Evolutionary conservation across 768 basidiomycete genomes (phyloP).

Genomic region (Pulveroboletus sp.): DNA sequence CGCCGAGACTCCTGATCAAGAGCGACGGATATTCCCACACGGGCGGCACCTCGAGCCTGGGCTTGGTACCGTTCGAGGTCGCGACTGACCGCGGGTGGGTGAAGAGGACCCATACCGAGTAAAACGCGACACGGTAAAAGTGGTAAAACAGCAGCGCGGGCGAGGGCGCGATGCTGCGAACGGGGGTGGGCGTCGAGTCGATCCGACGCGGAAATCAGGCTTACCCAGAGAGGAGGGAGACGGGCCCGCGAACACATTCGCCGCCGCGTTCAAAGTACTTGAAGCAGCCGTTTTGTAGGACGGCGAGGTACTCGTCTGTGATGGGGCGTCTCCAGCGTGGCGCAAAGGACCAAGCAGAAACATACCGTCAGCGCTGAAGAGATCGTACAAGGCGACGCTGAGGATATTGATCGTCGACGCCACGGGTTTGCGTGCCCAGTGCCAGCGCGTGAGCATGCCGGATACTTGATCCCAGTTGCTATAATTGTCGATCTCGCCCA

Average conservation of each 20-base stretch:
- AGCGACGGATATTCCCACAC: slow-evolving; percentile 68
- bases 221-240: slow-evolving; percentile 84
- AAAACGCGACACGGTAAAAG: slow-evolving; percentile 95
- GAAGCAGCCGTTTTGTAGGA: slow-evolving; percentile 84
- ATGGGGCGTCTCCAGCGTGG: slow-evolving; percentile 1
- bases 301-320: slow-evolving; percentile 55
- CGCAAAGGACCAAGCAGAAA: slow-evolving; percentile 8
- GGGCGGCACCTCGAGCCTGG: slow-evolving; percentile 38
- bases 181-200: too few relatives aligned
- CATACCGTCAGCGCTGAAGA: slow-evolving; percentile 92
- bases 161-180: slow-evolving; percentile 68
- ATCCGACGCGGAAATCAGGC: too few relatives aligned
- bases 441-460: slow-evolving; percentile 63
- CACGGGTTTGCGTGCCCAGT: slow-evolving; percentile 82
- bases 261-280: slow-evolving; percentile 96
- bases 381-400: slow-evolving; percentile 87
- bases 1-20: slow-evolving; percentile 54
- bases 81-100: slow-evolving; percentile 44
- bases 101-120: slow-evolving; percentile 89
- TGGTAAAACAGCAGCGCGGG: slow-evolving; percentile 79
- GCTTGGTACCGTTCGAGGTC: slow-evolving; percentile 31
- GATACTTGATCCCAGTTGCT: slow-evolving; percentile 51
- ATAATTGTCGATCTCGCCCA: slow-evolving; percentile 43
- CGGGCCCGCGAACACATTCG: slow-evolving; percentile 82
- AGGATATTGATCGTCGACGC: slow-evolving; percentile 88